Conservation (phyloP, 768 basidiomycete genomes). For the Boletales sp. region DNA sequence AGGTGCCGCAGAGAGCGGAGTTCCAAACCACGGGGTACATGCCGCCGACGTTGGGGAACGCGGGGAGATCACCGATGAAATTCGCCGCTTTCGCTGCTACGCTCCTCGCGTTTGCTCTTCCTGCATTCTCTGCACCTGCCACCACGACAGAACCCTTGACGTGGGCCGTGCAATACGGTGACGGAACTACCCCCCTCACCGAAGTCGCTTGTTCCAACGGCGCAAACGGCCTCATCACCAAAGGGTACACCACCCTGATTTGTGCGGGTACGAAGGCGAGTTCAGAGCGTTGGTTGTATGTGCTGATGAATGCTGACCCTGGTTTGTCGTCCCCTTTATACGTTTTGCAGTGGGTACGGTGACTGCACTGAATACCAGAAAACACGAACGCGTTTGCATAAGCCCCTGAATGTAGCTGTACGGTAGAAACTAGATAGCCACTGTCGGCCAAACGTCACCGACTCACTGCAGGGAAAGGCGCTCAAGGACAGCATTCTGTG, state of each 20-base stretch:
- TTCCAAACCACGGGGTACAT: slow-evolving; percentile 30
- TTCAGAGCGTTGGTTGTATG: no score
- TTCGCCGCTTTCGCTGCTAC: slow-evolving; percentile 10
- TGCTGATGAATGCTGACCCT: no score
- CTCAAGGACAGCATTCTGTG: no score
- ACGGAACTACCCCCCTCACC: slow-evolving; percentile 13
- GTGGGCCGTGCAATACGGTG: slow-evolving; percentile 32
- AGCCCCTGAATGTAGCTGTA: no score
- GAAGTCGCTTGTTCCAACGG: slow-evolving; percentile 34
- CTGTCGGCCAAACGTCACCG: no score
- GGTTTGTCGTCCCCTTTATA: no score
- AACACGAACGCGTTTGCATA: no score
- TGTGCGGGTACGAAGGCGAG: no score
- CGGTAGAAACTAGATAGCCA: no score
- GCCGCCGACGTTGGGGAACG: slow-evolving; percentile 33
- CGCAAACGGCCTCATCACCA: slow-evolving; percentile 25
- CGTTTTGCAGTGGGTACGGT: no score
- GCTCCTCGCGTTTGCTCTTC: slow-evolving; percentile 13
- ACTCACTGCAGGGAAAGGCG: no score
- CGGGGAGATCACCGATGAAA: slow-evolving; percentile 33
- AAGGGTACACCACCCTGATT: slow-evolving; percentile 29
- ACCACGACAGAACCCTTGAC: slow-evolving; percentile 7
- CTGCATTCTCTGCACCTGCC: slow-evolving; percentile 11
- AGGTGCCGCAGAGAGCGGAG: slow-evolving; percentile 32
- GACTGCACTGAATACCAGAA: no score